These are phyloP conservation scores for Auriscalpium microsporum DNA, from an alignment of 768 basidiomycete genomes.

Conservation along the genomic window DNA sequence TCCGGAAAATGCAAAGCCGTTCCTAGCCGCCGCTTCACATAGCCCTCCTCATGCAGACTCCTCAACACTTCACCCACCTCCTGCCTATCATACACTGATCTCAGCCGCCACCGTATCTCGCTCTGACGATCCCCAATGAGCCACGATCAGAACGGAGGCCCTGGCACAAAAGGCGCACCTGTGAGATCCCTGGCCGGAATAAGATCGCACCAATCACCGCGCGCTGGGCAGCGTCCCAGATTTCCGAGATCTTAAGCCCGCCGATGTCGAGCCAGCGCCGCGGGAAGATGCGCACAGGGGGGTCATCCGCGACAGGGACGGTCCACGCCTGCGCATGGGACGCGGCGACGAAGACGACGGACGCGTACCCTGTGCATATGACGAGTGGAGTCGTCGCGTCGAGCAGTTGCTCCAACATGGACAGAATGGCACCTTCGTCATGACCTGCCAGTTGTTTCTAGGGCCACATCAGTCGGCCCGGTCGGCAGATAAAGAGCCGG, in stretches of 20 bases:
- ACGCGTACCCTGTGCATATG: conserved; percentile 61
- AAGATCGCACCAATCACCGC: conserved; percentile 60
- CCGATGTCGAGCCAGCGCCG: conserved; percentile 71
- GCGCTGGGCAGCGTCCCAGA: conserved; percentile 65
- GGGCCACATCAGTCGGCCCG: too few species aligned
- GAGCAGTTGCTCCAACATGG: conserved; percentile 33
- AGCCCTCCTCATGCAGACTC: conserved; percentile 45
- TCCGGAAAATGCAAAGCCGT: conserved; percentile 9
- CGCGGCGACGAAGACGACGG: conserved; percentile 48
- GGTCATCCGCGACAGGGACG: conserved; percentile 40
- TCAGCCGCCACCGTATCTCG: conserved; percentile 65
- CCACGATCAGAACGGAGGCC: background rate
- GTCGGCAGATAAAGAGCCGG: too few species aligned
- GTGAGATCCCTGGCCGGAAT: conserved; percentile 65
- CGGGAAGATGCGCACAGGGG: conserved; percentile 43
- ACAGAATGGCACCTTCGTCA: conserved; percentile 17
- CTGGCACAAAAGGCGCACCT: conserved; percentile 33
- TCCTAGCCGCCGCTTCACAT: conserved; percentile 29
- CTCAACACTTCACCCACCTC: conserved; percentile 59
- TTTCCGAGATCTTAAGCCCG: conserved; percentile 49
- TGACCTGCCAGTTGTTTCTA: too few species aligned
- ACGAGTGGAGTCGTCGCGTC: conserved; percentile 44
- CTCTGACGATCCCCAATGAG: conserved; percentile 30
- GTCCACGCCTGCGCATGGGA: conserved; percentile 46
- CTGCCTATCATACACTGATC: conserved; percentile 65